Percentiles rank a stretch among this genome's conserved stretches.
These are phyloP conservation scores for Chaetomidium leptoderma DNA, from an alignment of 495 filamentous ascomycete genomes.

Conservation along the genomic window DNA sequence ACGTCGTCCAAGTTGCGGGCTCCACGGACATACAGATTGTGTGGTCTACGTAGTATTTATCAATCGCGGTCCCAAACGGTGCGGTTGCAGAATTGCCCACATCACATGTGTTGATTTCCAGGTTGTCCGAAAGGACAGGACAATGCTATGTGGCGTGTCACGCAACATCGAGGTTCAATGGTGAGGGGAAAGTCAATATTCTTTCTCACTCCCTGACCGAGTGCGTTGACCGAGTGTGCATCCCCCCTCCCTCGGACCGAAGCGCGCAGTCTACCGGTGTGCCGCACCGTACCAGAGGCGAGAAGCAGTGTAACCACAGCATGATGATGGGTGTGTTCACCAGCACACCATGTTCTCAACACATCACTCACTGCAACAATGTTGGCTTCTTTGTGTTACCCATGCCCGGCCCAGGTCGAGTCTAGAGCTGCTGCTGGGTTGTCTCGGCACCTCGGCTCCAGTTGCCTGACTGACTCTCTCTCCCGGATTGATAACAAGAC, in stretches of 20 bases:
- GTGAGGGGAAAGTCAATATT: not conserved
- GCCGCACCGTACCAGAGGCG: conserved; percentile 2
- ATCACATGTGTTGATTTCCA: not conserved
- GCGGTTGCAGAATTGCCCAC: too few species aligned
- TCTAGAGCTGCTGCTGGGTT: not conserved
- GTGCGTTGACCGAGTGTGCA: conserved; percentile 12
- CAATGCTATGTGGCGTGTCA: too few species aligned
- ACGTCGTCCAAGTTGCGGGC: too few species aligned
- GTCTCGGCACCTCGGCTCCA: too few species aligned
- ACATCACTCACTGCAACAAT: not conserved
- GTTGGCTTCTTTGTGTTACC: not conserved
- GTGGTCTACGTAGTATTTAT: too few species aligned
- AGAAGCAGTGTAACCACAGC: not conserved
- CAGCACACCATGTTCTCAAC: not conserved
- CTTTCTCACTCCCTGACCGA: not conserved
- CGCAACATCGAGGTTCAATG: too few species aligned
- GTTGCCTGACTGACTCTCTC: too few species aligned
- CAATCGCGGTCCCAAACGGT: too few species aligned
- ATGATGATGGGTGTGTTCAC: not conserved
- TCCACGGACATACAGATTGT: too few species aligned
- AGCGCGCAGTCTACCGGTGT: not conserved
- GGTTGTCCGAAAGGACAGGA: not conserved
- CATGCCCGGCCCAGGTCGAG: too few species aligned
- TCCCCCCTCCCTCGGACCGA: conserved; percentile 16
- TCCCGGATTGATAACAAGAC: conserved; percentile 1